Percentiles rank a stretch among this genome's conserved stretches.
phyloP scores from a whole-genome alignment of 495 filamentous ascomycete species.

The Xylaria castorea region DNA sequence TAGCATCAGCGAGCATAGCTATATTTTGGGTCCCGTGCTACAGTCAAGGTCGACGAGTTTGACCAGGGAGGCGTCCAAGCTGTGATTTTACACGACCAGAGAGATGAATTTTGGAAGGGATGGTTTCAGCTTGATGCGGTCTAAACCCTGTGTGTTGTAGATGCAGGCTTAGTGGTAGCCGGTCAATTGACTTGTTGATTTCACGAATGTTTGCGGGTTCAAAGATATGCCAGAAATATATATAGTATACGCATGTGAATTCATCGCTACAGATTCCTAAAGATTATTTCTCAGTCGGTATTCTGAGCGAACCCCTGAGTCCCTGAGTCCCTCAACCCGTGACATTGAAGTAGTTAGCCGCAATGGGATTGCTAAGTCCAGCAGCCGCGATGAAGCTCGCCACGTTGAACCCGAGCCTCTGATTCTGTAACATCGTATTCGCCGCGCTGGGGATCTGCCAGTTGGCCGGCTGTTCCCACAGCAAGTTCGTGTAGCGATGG shows the following conservation, averaged over 20 bases:
- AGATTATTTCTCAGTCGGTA: background rate
- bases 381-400: slow-evolving; percentile 49
- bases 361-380: slow-evolving; percentile 44
- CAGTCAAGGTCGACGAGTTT: no score
- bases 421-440: slow-evolving; percentile 41
- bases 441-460: slow-evolving; percentile 45
- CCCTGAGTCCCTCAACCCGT: slow-evolving; percentile 34
- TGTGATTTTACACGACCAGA: no score
- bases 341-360: slow-evolving; percentile 53
- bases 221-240: background rate
- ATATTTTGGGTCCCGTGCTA: no score
- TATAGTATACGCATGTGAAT: background rate
- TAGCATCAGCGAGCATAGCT: no score
- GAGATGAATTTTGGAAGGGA: no score
- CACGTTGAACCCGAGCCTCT: slow-evolving; percentile 51
- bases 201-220: background rate
- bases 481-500: slow-evolving; percentile 54
- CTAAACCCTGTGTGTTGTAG: no score
- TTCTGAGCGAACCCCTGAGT: background rate
- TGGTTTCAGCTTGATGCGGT: no score
- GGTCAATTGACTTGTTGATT: no score
- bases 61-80: no score
- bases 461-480: slow-evolving; percentile 49
- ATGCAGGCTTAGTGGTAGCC: no score
- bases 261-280: background rate